Evolutionary conservation across 352 stramenopile genomes (phyloP).

Genomic region (Saprolegnia diclina): DNA sequence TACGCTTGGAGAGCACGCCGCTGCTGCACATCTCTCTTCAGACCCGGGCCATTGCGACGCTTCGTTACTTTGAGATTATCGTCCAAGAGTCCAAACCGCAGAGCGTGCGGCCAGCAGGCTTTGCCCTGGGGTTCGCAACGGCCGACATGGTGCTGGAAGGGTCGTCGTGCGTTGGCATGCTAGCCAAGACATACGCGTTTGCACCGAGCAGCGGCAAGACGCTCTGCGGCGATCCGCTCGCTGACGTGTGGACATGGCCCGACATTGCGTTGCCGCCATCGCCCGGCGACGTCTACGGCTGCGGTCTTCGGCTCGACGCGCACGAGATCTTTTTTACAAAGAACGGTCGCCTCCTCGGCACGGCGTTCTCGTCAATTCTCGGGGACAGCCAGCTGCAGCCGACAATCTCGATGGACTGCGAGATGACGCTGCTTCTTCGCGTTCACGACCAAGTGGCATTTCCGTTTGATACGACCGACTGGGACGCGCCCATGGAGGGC

Average conservation of each 20-base stretch:
- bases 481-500: constrained; percentile 75
- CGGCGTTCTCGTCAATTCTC: constrained; percentile 67
- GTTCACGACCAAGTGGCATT: constrained; percentile 64
- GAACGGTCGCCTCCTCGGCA: constrained; percentile 72
- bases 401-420: constrained; percentile 65
- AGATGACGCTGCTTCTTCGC: constrained; percentile 75
- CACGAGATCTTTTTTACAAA: constrained; percentile 84
- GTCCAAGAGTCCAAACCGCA: constrained; percentile 53
- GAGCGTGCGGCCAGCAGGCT: constrained; percentile 34
- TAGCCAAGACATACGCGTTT: constrained; percentile 60
- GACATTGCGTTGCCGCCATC: constrained; percentile 42
- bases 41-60: constrained; percentile 59
- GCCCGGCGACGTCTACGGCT: constrained; percentile 68
- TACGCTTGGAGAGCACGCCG: constrained; percentile 74
- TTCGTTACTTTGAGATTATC: constrained; percentile 79
- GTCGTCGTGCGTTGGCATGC: constrained; percentile 43
- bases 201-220: constrained; percentile 61
- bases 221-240: constrained; percentile 43
- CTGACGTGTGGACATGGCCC: constrained; percentile 70
- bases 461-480: constrained; percentile 76
- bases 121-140: constrained; percentile 53
- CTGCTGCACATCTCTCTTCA: constrained; percentile 65
- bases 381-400: constrained; percentile 47
- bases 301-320: constrained; percentile 69
- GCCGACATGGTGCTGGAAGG: constrained; percentile 66